Base-by-base conservation (phyloP, 805 yeast genomes). In the Wickerhamiella occidentalis region DNA sequence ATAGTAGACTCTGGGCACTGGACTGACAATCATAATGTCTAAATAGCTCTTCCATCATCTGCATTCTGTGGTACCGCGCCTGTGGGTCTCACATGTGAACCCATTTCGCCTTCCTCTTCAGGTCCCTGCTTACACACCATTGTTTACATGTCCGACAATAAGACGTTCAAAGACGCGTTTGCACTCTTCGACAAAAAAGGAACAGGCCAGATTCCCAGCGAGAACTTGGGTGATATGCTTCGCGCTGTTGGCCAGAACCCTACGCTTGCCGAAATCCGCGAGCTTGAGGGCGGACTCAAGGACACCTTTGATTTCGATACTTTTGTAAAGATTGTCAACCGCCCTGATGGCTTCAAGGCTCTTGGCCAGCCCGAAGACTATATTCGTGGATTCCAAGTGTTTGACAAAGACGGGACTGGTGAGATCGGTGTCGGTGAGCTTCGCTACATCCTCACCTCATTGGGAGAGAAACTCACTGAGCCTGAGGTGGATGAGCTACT, bases 221-320 rank as follows among this genome's bases (percentile, higher is more conserved):
- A 82, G 54, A 80, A 84, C 53, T 74, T 92, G 46, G 98, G 97
- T 30, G 98, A 92, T 63, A 76, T 92, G 58, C 76, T 92, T 53
- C 78, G 99, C 64, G 96, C 98, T 1, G 88, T 92, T 53, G 99
- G 98, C 36, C 97, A 90, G 72, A 92, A 92, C 71, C 99, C 99
- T 55, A 88, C 98, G 3, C 76, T 86, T 60, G 83, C 88, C 19
- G 95, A 87, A 68, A 83, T 87, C 54, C 69, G 76, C 25, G 79
- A 77, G 51, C 66, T 80, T 47, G 78, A 76, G 62, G 65, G 66
- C 47, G 61, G 63, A 38, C 58, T 69, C 18, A 60, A 61, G 13
- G 64, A 65, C 60, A 58, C 57, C 56, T 64, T 85, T 56, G 85
- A 82, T 60, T 86, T 80, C 56, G 88, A 80, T 52, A 77, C 85